These are phyloP conservation scores for Dendrothele bispora DNA, from an alignment of 768 basidiomycete genomes.

Conservation along the genomic window DNA sequence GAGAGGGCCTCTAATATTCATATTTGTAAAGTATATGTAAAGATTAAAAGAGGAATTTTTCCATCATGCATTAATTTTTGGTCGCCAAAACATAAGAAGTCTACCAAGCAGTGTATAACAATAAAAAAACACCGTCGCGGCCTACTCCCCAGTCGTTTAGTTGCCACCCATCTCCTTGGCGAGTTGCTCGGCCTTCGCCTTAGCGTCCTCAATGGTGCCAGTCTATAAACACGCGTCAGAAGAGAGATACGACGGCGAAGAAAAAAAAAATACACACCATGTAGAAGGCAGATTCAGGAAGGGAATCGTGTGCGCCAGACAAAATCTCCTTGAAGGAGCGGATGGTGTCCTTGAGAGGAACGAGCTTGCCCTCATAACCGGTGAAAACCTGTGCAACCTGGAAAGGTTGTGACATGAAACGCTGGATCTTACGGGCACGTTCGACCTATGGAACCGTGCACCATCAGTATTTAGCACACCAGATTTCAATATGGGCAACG, in stretches of 20 bases:
- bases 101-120: too few species aligned
- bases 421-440: constrained; percentile 97
- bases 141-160: constrained; percentile 24
- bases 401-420: constrained; percentile 99
- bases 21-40: too few species aligned
- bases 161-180: constrained; percentile 91
- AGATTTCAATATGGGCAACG: constrained; percentile 30
- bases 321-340: constrained; percentile 99
- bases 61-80: too few species aligned
- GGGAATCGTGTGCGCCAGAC: constrained; percentile 79
- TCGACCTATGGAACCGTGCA: constrained; percentile 64
- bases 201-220: constrained; percentile 96
- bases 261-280: constrained; percentile 53
- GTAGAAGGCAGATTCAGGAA: constrained; percentile 98
- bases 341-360: constrained; percentile 92
- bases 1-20: too few species aligned
- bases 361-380: constrained; percentile 97
- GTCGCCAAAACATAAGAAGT: too few species aligned
- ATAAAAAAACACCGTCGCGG: too few species aligned
- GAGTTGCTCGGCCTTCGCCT: constrained; percentile 95
- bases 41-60: too few species aligned
- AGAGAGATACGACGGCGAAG: not conserved
- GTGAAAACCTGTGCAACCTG: constrained; percentile 99
- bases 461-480: not conserved
- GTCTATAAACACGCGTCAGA: constrained; percentile 34